Evolutionary conservation across 257 asterid species (phyloP), one percentile per base, ranked within the genome.

Genomic region (Apocynum venetum): DNA sequence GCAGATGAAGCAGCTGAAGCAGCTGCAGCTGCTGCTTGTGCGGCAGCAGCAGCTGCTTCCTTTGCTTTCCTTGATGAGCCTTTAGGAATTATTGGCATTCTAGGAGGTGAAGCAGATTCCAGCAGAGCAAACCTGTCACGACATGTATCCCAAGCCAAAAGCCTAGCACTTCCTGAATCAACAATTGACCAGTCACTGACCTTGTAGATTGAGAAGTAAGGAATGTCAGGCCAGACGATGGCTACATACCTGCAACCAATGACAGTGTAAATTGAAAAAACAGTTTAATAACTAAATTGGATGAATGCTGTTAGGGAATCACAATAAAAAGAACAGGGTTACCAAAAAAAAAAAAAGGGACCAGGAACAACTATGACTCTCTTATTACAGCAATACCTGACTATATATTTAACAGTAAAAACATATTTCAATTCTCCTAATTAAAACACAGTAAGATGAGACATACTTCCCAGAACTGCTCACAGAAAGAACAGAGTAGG

Each of bases 391-490:
- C 4, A 17, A 56, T 44, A 69, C 68, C 44, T 46, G 61, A 20
- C 12, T 0, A 43, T 75, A 14, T 5, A 56, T 43, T n/a, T 19
- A 64, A 14, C 40, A 8, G 60, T 14, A 44, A 25, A 11, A 59
- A 19, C 4, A n/a, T 6, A 48, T 51, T 72, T 48, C 49, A 6
- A 52, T 7, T 51, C 25, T 40, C 79, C 47, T 52, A 76, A 52
- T 4, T 25, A 73, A 59, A 73, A 71, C 61, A 76, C 56, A 81
- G 75, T 25, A 19, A 68, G 44, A 71, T 67, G 65, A 59, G 65
- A 90, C 99, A 89, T 91, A 96, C 99, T 96, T 96, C 72, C 99
- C 99, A 3, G 99, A 91, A 83, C 98, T 93, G 97, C 99, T 96
- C 80, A 96, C 91, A 59, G 99, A 96, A 76, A 93, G 93, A 86